These are phyloP conservation scores for Paramarasmius palmivorus DNA, from an alignment of 1,284 basidiomycete species.

Conservation along the genomic window DNA sequence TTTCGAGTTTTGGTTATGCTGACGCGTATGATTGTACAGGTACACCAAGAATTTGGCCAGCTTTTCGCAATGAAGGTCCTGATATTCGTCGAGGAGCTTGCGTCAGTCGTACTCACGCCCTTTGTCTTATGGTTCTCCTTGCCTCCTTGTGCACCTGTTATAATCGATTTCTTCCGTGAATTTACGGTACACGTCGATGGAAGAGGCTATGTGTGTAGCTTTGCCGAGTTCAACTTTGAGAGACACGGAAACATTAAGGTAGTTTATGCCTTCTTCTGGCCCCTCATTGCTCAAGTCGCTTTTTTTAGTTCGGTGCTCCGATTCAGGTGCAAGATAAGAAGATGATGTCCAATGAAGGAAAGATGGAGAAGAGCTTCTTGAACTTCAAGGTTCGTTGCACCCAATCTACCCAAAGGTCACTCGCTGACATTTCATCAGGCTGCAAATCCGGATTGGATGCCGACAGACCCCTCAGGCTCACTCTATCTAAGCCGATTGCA, in stretches of 20 bases:
- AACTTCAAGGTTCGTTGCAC: slow-evolving; percentile 77
- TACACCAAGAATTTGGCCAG: slow-evolving; percentile 86
- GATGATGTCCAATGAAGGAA: slow-evolving; percentile 85
- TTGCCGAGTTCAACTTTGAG: slow-evolving; percentile 97
- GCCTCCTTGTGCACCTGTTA: slow-evolving; percentile 83
- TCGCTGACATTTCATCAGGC: slow-evolving; percentile 43
- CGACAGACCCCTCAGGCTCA: slow-evolving; percentile 82
- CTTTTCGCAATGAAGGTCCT: slow-evolving; percentile 88
- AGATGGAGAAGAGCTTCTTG: slow-evolving; percentile 98
- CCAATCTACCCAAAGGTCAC: neutral
- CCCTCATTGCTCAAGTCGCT: slow-evolving; percentile 1
- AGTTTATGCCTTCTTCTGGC: slow-evolving; percentile 17
- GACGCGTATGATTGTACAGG: slow-evolving; percentile 41
- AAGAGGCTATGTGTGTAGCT: slow-evolving; percentile 95
- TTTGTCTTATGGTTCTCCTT: slow-evolving; percentile 93
- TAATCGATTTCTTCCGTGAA: slow-evolving; percentile 96
- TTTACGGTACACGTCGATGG: slow-evolving; percentile 97
- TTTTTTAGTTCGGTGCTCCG: slow-evolving; percentile 74
- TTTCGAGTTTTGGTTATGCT: slow-evolving; percentile 7
- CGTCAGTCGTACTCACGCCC: slow-evolving; percentile 92
- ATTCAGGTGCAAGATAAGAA: slow-evolving; percentile 65
- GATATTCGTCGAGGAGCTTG: slow-evolving; percentile 85
- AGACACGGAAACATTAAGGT: slow-evolving; percentile 87
- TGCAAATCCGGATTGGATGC: slow-evolving; percentile 94
- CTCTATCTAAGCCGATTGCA: slow-evolving; percentile 84